Evolutionary conservation across 2,329 filamentous ascomycete genomes (phyloP), one percentile per base, ranked within the genome.

Genomic region (Aspergillus fijiensis): DNA sequence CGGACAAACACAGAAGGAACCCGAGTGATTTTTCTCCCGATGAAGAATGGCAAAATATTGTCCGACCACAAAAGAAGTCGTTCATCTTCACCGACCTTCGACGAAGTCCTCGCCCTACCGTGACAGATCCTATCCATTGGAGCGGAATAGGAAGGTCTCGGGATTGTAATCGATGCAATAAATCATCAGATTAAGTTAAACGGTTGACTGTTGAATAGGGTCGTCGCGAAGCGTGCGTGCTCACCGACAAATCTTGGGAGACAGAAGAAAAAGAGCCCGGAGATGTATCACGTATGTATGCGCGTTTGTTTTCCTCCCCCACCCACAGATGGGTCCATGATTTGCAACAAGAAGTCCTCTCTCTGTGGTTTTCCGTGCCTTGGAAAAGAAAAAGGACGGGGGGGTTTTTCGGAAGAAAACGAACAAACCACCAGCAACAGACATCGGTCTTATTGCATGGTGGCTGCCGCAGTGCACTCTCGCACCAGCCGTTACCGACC

Each of bases 131-230:
- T 47, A 55, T 47, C 42, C 42, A 29, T 29, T 31, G 53, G 48
- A 35, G 27, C 45, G 25, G 21, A 48, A 49, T 49, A 35, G 53
- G 53, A 55, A 49, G 25, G 21, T 35, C 53, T 16, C 33, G 1
- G 14, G 53, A 49, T 7, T 35, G 33, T 6, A 12, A 16, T 35
- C 33, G 12, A 47, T n/a, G 25, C 53, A 55, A 55, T 55, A 49
- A 47, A 55, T 55, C 53, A 49, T 27, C 48, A 48, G 53, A 55
- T 55, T 55, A 55, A 55, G 53, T 55, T 55, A 35, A 55, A 55
- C 53, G 53, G 53, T 45, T 47, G 53, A n/a, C 33, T 48, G 53
- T 55, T 48, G 42, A 35, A 19, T 7, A 19, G 10, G 42, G 42
- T 35, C 52, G 31, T n/a, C 42, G 27, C 42, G 27, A 3, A 23